phyloP scores from a whole-genome alignment of 2,329 filamentous ascomycete species.

The Talaromyces sp. region DNA sequence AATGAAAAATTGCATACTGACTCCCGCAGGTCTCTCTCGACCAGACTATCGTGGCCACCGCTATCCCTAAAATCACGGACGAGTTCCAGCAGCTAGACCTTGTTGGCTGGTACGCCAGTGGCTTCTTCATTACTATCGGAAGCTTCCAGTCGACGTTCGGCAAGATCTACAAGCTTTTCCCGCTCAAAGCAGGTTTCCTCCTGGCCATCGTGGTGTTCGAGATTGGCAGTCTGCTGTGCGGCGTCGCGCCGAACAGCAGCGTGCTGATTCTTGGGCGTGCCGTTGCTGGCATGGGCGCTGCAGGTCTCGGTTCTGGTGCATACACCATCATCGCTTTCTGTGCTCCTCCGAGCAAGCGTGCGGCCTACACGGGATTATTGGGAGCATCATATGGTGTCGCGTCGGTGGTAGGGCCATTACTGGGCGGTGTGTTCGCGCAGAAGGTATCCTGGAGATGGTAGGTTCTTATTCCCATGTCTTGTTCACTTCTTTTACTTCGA shows the following conservation, averaged over 20 bases:
- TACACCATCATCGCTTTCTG: constrained; percentile 34
- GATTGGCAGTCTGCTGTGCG: constrained; percentile 23
- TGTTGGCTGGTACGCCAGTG: constrained; percentile 2
- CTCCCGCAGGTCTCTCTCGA: not conserved
- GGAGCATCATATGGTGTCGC: constrained; percentile 17
- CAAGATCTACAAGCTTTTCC: not conserved
- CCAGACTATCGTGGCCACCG: constrained; percentile 8
- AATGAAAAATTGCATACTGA: not conserved
- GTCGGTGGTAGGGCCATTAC: constrained; percentile 36
- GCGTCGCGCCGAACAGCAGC: constrained; percentile 19
- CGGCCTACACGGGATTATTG: constrained; percentile 28
- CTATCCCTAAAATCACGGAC: constrained; percentile 12
- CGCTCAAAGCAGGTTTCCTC: constrained; percentile 11
- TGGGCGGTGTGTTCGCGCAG: constrained; percentile 25
- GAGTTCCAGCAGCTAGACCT: not conserved
- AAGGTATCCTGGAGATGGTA: constrained; percentile 48
- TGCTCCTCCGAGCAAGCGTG: constrained; percentile 28
- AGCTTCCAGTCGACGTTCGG: constrained; percentile 4
- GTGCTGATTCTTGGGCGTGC: constrained; percentile 26
- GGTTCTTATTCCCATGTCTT: not conserved
- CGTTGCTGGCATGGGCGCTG: constrained; percentile 24
- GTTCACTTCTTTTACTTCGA: not conserved
- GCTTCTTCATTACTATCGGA: constrained; percentile 3
- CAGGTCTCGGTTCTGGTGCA: constrained; percentile 33
- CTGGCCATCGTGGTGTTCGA: constrained; percentile 24